Conservation (phyloP, 306 rosid species). For the Castanopsis chinensis region DNA sequence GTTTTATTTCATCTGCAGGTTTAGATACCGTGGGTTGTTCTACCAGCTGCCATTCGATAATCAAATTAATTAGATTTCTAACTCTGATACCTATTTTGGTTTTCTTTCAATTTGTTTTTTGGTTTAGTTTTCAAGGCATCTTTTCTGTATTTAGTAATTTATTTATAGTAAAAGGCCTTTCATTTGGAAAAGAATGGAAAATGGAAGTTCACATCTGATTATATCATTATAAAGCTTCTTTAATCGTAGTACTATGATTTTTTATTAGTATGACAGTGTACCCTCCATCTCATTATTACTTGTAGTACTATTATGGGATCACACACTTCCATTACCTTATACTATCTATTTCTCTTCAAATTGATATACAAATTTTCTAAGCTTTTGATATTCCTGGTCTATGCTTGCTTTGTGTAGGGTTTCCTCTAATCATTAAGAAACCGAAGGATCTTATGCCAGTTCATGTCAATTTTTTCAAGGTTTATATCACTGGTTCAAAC, state of each 20-base stretch:
- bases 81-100: background rate
- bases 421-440: conserved; percentile 34
- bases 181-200: background rate
- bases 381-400: conserved; percentile 5
- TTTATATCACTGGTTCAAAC: conserved; percentile 52
- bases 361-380: background rate
- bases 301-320: background rate
- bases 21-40: background rate
- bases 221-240: background rate
- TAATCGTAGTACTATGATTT: background rate
- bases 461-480: conserved; percentile 63
- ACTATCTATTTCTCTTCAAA: background rate
- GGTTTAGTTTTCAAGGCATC: background rate
- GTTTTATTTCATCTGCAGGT: background rate
- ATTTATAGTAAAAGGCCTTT: background rate
- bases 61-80: background rate
- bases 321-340: background rate
- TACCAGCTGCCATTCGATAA: background rate
- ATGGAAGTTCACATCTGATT: background rate
- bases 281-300: too few relatives aligned
- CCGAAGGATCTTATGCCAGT: conserved; percentile 62
- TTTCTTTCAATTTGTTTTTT: background rate
- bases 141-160: background rate
- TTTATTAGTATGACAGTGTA: too few relatives aligned
- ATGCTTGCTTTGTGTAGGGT: conserved; percentile 31